Base-by-base conservation (phyloP, 352 stramenopile genomes). In the Phytophthora colocasiae region DNA sequence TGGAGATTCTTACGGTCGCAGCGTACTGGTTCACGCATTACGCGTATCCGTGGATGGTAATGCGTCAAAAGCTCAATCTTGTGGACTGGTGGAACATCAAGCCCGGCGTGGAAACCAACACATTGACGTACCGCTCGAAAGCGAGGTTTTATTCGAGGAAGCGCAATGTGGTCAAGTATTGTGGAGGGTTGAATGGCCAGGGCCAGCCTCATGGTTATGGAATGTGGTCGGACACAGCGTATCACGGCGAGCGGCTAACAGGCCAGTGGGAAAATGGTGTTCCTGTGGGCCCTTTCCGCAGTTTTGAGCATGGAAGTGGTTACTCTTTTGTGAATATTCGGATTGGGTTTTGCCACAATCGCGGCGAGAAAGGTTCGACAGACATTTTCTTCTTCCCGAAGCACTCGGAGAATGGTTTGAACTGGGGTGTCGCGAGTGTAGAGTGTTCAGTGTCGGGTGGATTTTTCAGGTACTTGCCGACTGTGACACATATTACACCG, bases 381-480 rank as follows among this genome's bases (percentile, higher is more conserved):
- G 66, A 81, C 17, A 85, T 81, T 32, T 68, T 48, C n/a, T 89
- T 85, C 27, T 77, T 73, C 22, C 82, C 82, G 7, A 83, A 80
- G 43, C 78, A 85, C 56, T 73, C 78, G 5, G 45, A 63, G 0
- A 71, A 77, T 3, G 72, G 69, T 2, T 59, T 87, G 15, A 71
- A 83, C 48, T 96, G 87, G 79, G 91, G 90, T 15, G 86, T 97
- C 0, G 84, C 81, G 1, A 91, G 81, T 38, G 87, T 97, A 9
- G 83, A 92, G 58, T 92, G 83, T 36, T 92, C 83, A 9, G 81
- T 92, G 1, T 89, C 83, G 2, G 83, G 83, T 2, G 81, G 83
- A 1, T 92, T 92, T 50, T 92, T 92, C 63, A 81, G 60, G 26
- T 92, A 90, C 27, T 67, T 92, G 34, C 83, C 83, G 17, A 66